Conservation (phyloP, 371 early-diverging fungal genomes). For the Mucor piriformis region DNA sequence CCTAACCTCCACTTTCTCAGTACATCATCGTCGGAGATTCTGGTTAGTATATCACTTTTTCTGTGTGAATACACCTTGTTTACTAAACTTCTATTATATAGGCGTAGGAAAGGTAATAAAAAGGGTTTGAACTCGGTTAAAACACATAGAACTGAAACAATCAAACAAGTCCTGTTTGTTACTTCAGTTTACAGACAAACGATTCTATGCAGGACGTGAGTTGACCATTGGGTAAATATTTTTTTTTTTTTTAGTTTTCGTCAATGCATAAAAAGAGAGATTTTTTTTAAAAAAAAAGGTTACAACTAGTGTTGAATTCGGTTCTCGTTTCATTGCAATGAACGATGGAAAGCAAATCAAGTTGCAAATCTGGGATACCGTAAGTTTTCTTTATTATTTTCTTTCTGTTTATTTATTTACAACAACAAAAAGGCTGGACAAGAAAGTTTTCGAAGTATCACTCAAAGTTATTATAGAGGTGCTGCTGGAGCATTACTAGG, state of each 20-base stretch:
- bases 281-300: background rate
- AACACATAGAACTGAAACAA: background rate
- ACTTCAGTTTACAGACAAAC: conserved; percentile 83
- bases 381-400: conserved; percentile 31
- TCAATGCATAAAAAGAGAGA: background rate
- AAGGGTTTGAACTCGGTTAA: background rate
- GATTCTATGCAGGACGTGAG: conserved; percentile 82
- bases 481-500: conserved; percentile 92
- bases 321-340: conserved; percentile 77
- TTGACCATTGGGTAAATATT: conserved; percentile 85
- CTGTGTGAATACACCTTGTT: background rate
- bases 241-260: background rate
- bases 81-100: conserved; percentile 15
- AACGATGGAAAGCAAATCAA: conserved; percentile 82
- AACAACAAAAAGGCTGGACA: conserved; percentile 76
- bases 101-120: conserved; percentile 74
- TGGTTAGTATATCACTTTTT: conserved; percentile 24
- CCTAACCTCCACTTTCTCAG: too few relatives aligned
- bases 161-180: conserved; percentile 72
- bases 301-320: conserved; percentile 73
- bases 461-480: conserved; percentile 96
- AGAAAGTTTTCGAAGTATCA: conserved; percentile 95
- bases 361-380: conserved; percentile 99
- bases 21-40: conserved; percentile 56
- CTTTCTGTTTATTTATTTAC: background rate